Evolutionary conservation across 1,284 basidiomycete species (phyloP), one percentile per base, ranked within the genome.

Genomic region (Coniophora puteana): DNA sequence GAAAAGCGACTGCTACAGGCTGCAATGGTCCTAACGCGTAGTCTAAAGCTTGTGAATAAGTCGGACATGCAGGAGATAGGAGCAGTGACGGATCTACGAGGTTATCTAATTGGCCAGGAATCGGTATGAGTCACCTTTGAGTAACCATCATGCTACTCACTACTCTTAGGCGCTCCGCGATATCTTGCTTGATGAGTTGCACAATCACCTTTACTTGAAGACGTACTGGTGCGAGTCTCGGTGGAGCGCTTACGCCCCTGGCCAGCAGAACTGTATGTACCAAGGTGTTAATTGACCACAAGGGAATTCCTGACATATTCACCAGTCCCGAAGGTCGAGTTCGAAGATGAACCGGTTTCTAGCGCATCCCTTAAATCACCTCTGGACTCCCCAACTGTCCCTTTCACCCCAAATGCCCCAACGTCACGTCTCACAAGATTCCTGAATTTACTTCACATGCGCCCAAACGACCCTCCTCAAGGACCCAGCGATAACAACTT

Each of bases 181-280:
- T 49, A 96, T 99, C 43, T 67, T 99, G 39, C 74, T 96, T 13
- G 96, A 99, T 51, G 96, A 99, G 59, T 72, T 99, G 18, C 94
- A 99, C 60, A 93, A 85, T 54, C 96, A 99, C 62, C 67, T 99
- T n/a, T 99, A 98, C 63, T 78, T 99, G 44, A 98, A 96, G 59
- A 92, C 88, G 6, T 94, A 93, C 62, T 97, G 93, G 81, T 95
- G 89, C 59, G 95, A 99, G 51, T 78, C 81, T 8, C 79, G 95
- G 33, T 99, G 96, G 96, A 73, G 79, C 20, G 66, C 86, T 1
- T 98, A 97, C 62, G 67, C 72, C 8, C 82, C 86, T 0, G 89
- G 89, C 36, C 94, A 97, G 61, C 76, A 80, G 40, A 62, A 66
- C 8, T 73, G 93, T 93, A 55, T 66, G 87, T 69, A 8, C 17